phyloP scores from a whole-genome alignment of 352 stramenopile genomes.

The Globisporangium spinosum region DNA sequence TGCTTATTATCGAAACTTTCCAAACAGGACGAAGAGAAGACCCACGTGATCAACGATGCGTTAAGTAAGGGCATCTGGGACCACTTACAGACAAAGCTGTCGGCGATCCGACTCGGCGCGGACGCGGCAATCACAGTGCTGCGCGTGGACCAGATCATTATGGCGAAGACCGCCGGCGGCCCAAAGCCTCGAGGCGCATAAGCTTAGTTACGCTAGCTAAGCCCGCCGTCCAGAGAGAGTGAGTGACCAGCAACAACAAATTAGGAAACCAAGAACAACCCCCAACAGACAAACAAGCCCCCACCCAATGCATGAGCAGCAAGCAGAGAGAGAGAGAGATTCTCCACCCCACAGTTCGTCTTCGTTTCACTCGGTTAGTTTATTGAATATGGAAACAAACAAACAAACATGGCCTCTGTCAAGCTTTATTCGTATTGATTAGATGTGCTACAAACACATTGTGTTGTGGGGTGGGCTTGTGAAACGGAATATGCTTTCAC shows the following conservation, averaged over 20 bases:
- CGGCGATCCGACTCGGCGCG: conserved; percentile 95
- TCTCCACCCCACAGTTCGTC: conserved; percentile 16
- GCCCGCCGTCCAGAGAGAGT: background rate
- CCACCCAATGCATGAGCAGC: background rate
- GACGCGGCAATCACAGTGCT: conserved; percentile 98
- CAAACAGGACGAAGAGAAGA: conserved; percentile 62
- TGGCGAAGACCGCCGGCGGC: conserved; percentile 94
- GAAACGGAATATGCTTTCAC: background rate
- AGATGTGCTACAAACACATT: background rate
- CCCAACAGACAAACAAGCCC: background rate
- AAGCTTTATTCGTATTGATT: background rate
- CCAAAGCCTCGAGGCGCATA: conserved; percentile 87
- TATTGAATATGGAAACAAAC: conserved; percentile 57
- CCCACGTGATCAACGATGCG: conserved; percentile 77
- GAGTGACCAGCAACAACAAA: background rate
- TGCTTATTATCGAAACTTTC: conserved; percentile 14
- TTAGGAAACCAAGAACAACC: conserved; percentile 6
- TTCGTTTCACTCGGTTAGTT: conserved; percentile 48
- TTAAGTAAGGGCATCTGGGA: conserved; percentile 88
- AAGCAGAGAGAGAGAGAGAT: conserved; percentile 1
- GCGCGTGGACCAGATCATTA: conserved; percentile 99
- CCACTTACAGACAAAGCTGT: conserved; percentile 95
- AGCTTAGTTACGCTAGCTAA: background rate
- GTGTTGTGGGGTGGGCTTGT: background rate
- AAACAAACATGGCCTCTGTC: background rate